These are phyloP conservation scores for Russula olivacea DNA, from an alignment of 768 basidiomycete species.

Conservation along the genomic window DNA sequence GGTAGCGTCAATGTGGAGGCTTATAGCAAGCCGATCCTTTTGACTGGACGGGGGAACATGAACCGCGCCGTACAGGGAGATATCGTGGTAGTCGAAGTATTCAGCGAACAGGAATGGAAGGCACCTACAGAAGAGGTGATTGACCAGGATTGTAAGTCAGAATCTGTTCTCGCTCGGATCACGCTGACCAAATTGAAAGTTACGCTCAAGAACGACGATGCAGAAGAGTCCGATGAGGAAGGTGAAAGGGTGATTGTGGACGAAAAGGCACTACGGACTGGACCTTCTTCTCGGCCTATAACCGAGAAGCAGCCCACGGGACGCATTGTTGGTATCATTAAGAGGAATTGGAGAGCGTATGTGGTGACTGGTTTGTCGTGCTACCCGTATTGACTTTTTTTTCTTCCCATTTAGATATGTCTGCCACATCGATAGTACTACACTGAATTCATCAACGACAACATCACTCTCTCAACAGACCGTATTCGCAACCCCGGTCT, in stretches of 20 bases:
- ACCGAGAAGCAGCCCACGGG: slow-evolving; percentile 86
- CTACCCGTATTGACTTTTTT: slow-evolving; percentile 1
- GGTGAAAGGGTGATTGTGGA: slow-evolving; percentile 36
- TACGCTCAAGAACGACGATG: slow-evolving; percentile 81
- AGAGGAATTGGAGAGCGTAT: slow-evolving; percentile 92
- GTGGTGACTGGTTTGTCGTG: slow-evolving; percentile 32
- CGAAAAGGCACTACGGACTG: slow-evolving; percentile 30
- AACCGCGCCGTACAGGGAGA: slow-evolving; percentile 94
- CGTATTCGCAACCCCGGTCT: slow-evolving; percentile 91
- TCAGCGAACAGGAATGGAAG: slow-evolving; percentile 86
- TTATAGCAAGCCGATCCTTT: slow-evolving; percentile 70
- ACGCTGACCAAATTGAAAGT: slow-evolving; percentile 37
- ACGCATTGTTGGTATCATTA: slow-evolving; percentile 83
- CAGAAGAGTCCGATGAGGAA: slow-evolving; percentile 65
- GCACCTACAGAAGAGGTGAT: slow-evolving; percentile 88
- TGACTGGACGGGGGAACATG: slow-evolving; percentile 89
- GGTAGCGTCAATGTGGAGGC: slow-evolving; percentile 74
- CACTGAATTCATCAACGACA: slow-evolving; percentile 68
- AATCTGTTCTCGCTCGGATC: neutral
- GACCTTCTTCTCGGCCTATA: slow-evolving; percentile 28
- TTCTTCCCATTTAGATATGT: slow-evolving; percentile 57
- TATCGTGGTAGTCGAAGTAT: slow-evolving; percentile 83
- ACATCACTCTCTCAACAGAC: slow-evolving; percentile 84
- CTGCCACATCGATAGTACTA: slow-evolving; percentile 89
- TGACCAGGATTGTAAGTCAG: slow-evolving; percentile 74